These are phyloP conservation scores for Stygiomarasmius scandens DNA, from an alignment of 1,284 basidiomycete genomes.

Conservation along the genomic window DNA sequence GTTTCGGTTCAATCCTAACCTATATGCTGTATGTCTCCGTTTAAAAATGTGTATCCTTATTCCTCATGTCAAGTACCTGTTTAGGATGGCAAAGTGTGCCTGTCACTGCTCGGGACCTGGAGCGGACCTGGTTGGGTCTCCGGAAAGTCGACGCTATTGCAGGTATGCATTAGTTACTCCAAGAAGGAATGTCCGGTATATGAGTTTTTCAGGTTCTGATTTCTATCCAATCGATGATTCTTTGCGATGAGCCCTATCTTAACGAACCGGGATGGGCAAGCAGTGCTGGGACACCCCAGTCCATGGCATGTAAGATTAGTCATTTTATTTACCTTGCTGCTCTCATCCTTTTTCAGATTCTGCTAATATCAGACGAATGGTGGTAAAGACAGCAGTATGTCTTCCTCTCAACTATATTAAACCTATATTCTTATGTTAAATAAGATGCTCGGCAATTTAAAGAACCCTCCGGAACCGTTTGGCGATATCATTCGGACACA, in stretches of 20 bases:
- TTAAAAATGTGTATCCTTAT: background rate
- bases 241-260: constrained; percentile 86
- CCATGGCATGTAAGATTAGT: constrained; percentile 63
- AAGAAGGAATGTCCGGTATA: constrained; percentile 56
- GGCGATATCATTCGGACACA: constrained; percentile 85
- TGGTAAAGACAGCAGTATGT: constrained; percentile 80
- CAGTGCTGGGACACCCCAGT: constrained; percentile 69
- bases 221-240: constrained; percentile 93
- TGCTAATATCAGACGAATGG: constrained; percentile 88
- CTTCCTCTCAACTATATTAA: background rate
- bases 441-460: constrained; percentile 87
- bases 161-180: constrained; percentile 43
- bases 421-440: constrained; percentile 14
- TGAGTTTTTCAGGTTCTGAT: constrained; percentile 71
- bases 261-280: constrained; percentile 89
- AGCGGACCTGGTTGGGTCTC: constrained; percentile 86
- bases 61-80: constrained; percentile 3
- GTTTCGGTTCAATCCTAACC: constrained; percentile 89
- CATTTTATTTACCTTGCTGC: constrained; percentile 1
- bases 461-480: constrained; percentile 80
- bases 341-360: constrained; percentile 54
- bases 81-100: constrained; percentile 88
- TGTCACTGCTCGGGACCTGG: constrained; percentile 78
- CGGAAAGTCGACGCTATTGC: constrained; percentile 83
- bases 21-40: constrained; percentile 70